Evolutionary conservation across 1,284 basidiomycete species (phyloP), one percentile per base, ranked within the genome.

Genomic region (Apiotrichum gracile): DNA sequence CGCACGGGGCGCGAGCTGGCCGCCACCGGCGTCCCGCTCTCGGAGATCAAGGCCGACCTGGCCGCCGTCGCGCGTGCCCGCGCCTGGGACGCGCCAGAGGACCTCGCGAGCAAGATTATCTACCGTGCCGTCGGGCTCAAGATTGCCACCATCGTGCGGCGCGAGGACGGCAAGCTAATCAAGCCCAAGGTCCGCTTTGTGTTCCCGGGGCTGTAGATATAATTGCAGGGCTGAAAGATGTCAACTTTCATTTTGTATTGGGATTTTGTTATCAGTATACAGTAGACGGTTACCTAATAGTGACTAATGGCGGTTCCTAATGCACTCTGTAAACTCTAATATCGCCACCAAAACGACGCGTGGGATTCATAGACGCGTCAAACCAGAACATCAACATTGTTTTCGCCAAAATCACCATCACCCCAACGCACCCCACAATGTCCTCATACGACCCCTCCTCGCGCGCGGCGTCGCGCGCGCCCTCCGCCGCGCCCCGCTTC

Each of bases 61-160:
- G 55, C 43, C 3, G 53, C 62, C 1, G 49, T 68, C 7, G 64
- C 64, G 3, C 57, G 59, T 14, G 67, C 61, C 2, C 54, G 67
- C 19, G 66, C 65, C 4, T 70, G 69, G 62, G 62, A 63, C 25
- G 60, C 46, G 2, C 59, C 57, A 1, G 61, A 57, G 33, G 60
- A 60, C 5, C 31, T 65, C 29, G 65, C 55, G 2, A 64, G 60
- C 29, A 70, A 66, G 54, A 57, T 65, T 5, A 58, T 72, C 12
- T 72, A 69, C 52, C 57, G 54, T 19, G 64, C 60, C 19, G 66
- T 72, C 1, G 72, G 65, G 7, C 67, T 66, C 51, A 61, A 63
- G 54, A 50, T 58, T 13, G 47, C 63, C 17, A 64, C 51, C 52
- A 69, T 74, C 46, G 70, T 71, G 57, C 53, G 68, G n/a, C 58